These are phyloP conservation scores for Trebouxia gelatinosa DNA, from an alignment of 163 green algal genomes.

Conservation along the genomic window DNA sequence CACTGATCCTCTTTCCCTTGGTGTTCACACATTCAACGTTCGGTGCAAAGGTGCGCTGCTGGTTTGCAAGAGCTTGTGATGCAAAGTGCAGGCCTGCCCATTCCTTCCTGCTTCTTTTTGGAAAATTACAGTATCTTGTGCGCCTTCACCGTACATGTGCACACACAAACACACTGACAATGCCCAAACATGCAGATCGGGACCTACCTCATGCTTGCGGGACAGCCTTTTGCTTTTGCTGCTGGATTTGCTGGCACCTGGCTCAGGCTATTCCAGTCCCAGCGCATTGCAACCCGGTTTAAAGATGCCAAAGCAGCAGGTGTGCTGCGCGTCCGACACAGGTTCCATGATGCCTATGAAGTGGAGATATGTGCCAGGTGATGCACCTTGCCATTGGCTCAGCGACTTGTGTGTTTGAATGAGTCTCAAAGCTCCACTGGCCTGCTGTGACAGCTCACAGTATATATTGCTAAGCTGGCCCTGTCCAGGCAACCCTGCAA, in stretches of 20 bases:
- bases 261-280: conserved; percentile 3
- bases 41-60: too few relatives aligned
- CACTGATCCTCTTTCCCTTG: too few relatives aligned
- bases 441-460: too few relatives aligned
- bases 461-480: too few relatives aligned
- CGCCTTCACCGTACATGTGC: too few relatives aligned
- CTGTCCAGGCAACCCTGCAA: too few relatives aligned
- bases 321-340: conserved; percentile 31
- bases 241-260: neutral
- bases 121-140: too few relatives aligned
- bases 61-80: conserved; percentile 8
- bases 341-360: conserved; percentile 39
- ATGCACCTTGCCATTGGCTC: too few relatives aligned
- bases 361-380: conserved; percentile 46
- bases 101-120: conserved; percentile 8
- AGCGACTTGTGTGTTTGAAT: too few relatives aligned
- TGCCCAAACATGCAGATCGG: neutral
- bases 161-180: neutral
- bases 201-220: conserved; percentile 24
- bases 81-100: neutral
- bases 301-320: conserved; percentile 21
- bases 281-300: conserved; percentile 16
- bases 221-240: conserved; percentile 20
- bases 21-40: too few relatives aligned
- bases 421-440: too few relatives aligned